These are phyloP conservation scores for Epichloe scottii DNA, from an alignment of 2,329 filamentous ascomycete genomes.

Conservation along the genomic window DNA sequence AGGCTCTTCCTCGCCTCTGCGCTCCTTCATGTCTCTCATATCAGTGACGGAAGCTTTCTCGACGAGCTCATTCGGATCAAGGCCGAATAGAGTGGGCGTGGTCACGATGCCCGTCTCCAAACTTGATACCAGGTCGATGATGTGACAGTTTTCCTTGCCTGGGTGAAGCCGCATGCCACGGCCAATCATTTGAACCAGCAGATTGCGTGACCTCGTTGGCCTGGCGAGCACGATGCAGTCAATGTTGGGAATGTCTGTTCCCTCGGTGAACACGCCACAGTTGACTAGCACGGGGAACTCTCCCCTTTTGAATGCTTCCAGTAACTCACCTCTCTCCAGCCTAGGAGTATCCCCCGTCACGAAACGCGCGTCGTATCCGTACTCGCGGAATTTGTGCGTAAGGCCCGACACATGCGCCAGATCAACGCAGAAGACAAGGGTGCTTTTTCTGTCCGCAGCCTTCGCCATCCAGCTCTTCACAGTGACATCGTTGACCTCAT, in stretches of 20 bases:
- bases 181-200: constrained; percentile 96
- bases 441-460: constrained; percentile 63
- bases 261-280: constrained; percentile 93
- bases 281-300: constrained; percentile 85
- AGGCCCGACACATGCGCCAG: constrained; percentile 66
- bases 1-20: constrained; percentile 30
- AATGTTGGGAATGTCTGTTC: constrained; percentile 94
- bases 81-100: constrained; percentile 81
- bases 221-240: constrained; percentile 83
- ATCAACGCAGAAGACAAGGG: constrained; percentile 89
- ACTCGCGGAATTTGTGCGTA: constrained; percentile 60
- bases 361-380: constrained; percentile 71
- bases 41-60: constrained; percentile 50
- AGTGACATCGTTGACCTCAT: constrained; percentile 68
- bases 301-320: constrained; percentile 63
- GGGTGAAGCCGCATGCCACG: constrained; percentile 75
- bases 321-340: constrained; percentile 51
- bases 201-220: constrained; percentile 82
- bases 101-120: constrained; percentile 77
- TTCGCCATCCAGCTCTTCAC: constrained; percentile 78
- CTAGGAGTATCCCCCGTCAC: constrained; percentile 74
- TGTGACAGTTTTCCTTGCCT: constrained; percentile 77
- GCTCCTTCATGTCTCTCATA: constrained; percentile 41
- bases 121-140: constrained; percentile 91
- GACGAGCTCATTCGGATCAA: constrained; percentile 72